phyloP scores from a whole-genome alignment of 306 rosid genomes.

The Cucumis cinereus region DNA sequence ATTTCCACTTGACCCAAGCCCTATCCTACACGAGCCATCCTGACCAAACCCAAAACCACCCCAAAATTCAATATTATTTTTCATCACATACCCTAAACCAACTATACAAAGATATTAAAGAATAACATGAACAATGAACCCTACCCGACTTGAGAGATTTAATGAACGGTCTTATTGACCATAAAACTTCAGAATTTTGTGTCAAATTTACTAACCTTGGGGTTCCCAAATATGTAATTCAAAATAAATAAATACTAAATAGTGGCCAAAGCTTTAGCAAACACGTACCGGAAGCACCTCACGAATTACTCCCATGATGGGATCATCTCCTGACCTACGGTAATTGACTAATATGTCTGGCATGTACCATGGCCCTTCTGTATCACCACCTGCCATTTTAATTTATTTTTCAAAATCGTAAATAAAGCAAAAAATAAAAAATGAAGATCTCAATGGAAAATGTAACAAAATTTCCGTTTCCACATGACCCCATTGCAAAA shows the following conservation, averaged over 20 bases:
- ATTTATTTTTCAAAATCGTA: neutral
- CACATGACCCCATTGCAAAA: neutral
- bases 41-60: slow-evolving; percentile 16
- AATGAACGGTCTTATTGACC: neutral
- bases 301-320: slow-evolving; percentile 50
- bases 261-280: neutral
- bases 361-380: slow-evolving; percentile 79
- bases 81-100: neutral
- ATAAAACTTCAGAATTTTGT: neutral
- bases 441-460: neutral
- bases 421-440: neutral
- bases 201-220: neutral
- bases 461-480: neutral
- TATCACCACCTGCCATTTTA: slow-evolving; percentile 59
- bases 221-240: neutral
- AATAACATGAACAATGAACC: no score
- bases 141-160: neutral
- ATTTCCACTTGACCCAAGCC: slow-evolving; percentile 56
- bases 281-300: slow-evolving; percentile 84
- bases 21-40: slow-evolving; percentile 82
- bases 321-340: slow-evolving; percentile 65
- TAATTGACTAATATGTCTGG: slow-evolving; percentile 85
- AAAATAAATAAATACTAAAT: neutral
- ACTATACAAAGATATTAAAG: no score
- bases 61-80: neutral